These are phyloP conservation scores for Coniochaeta ligniaria DNA, from an alignment of 2,329 filamentous ascomycete species.

Conservation along the genomic window DNA sequence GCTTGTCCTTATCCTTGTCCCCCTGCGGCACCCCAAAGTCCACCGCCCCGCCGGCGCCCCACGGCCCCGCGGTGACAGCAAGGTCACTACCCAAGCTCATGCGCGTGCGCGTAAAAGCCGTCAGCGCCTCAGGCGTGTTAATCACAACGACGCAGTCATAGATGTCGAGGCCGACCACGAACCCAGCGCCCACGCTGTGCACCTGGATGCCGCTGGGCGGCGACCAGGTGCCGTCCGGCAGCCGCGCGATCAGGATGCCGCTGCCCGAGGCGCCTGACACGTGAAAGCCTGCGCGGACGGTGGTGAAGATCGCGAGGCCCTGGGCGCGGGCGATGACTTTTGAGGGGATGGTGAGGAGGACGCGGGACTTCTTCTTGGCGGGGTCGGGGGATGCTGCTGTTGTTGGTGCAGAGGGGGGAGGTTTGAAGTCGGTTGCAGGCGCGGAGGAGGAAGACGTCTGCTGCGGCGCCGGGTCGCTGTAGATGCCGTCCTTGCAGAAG, in stretches of 20 bases:
- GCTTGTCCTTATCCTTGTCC: constrained; percentile 4
- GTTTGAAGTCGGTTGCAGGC: not conserved
- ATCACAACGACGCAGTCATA: constrained; percentile 87
- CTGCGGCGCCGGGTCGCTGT: constrained; percentile 23
- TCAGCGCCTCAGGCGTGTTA: constrained; percentile 68
- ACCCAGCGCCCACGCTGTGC: constrained; percentile 71
- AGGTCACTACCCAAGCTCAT: constrained; percentile 74
- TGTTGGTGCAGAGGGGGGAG: constrained; percentile 12
- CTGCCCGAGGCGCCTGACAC: constrained; percentile 61
- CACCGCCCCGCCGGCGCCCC: constrained; percentile 65
- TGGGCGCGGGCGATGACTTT: constrained; percentile 58
- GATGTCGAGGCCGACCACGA: constrained; percentile 76
- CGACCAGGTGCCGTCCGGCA: constrained; percentile 64
- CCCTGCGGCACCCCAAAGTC: constrained; percentile 41
- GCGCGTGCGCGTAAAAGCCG: constrained; percentile 68
- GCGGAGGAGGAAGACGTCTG: not conserved
- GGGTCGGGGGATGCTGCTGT: constrained; percentile 17
- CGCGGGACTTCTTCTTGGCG: constrained; percentile 33
- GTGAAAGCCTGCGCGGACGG: constrained; percentile 59
- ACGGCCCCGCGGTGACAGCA: constrained; percentile 62
- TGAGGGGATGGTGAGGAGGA: constrained; percentile 45
- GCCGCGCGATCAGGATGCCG: constrained; percentile 55
- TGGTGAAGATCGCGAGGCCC: constrained; percentile 67
- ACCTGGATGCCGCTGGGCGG: constrained; percentile 77
- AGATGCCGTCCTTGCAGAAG: constrained; percentile 67